Percentiles rank a stretch among this genome's conserved stretches.
These are phyloP conservation scores for Podospora pseudocomata DNA, from an alignment of 495 filamentous ascomycete genomes.

Conservation along the genomic window DNA sequence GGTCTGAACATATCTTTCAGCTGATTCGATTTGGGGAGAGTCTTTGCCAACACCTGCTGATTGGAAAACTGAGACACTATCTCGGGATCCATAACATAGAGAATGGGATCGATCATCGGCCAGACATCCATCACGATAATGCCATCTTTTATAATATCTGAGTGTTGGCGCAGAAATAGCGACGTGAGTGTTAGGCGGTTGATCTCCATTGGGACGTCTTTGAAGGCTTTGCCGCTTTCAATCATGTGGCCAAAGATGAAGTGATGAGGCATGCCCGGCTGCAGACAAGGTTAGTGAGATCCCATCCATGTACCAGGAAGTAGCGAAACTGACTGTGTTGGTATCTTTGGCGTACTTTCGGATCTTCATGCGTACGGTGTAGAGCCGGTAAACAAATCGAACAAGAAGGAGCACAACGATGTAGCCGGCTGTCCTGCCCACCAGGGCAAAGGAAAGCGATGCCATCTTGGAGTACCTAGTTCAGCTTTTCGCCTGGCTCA, in stretches of 20 bases:
- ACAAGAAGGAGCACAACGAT: background rate
- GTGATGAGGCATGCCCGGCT: background rate
- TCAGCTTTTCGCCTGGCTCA: background rate
- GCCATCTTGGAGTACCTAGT: background rate
- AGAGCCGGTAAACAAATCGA: background rate
- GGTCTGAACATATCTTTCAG: constrained; percentile 19
- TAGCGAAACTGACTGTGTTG: background rate
- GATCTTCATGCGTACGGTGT: background rate
- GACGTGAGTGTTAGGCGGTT: background rate
- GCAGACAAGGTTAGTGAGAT: background rate
- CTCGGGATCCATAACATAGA: background rate
- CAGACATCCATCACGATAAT: background rate
- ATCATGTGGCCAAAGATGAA: constrained; percentile 30
- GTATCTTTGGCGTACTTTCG: background rate
- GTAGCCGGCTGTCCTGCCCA: background rate
- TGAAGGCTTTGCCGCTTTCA: constrained; percentile 33
- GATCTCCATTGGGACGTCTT: constrained; percentile 22
- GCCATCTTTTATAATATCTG: background rate
- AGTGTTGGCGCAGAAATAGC: background rate
- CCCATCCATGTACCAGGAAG: too few species aligned
- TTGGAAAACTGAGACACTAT: background rate
- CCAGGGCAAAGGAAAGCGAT: background rate
- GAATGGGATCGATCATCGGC: background rate
- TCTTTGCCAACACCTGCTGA: background rate
- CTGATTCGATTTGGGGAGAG: too few species aligned